A percentile compares a stretch with the other conserved stretches of the same genome.
Conservation (phyloP, 805 yeast species). For the Kockiozyma suomiensis region DNA sequence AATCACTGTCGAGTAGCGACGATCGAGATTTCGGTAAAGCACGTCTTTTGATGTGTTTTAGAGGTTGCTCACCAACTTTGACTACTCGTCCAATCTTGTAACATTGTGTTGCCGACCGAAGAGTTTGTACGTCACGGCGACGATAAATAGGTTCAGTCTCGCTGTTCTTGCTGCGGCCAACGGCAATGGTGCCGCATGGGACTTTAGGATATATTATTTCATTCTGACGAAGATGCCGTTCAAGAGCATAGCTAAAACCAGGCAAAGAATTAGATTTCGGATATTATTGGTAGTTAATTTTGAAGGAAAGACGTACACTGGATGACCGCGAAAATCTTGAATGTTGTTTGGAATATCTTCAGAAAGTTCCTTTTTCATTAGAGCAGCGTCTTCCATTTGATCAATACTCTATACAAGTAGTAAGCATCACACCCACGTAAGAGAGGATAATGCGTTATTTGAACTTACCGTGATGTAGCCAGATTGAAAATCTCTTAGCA, state of each 20-base stretch:
- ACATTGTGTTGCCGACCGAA: slow-evolving; percentile 84
- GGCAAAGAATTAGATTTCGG: not conserved
- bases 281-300: not conserved
- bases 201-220: slow-evolving; percentile 72
- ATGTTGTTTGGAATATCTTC: slow-evolving; percentile 89
- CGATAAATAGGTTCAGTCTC: slow-evolving; percentile 55
- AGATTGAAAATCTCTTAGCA: slow-evolving; percentile 45
- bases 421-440: not conserved
- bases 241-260: slow-evolving; percentile 60
- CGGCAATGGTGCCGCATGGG: slow-evolving; percentile 66
- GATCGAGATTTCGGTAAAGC: slow-evolving; percentile 35
- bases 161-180: slow-evolving; percentile 49
- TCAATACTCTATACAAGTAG: slow-evolving; percentile 41
- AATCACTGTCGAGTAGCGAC: slow-evolving; percentile 34
- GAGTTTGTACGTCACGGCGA: slow-evolving; percentile 61
- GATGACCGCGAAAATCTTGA: slow-evolving; percentile 84
- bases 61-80: slow-evolving; percentile 68
- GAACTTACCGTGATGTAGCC: slow-evolving; percentile 36
- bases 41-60: slow-evolving; percentile 50
- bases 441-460: slow-evolving; percentile 27
- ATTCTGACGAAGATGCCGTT: slow-evolving; percentile 68
- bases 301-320: slow-evolving; percentile 46
- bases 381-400: slow-evolving; percentile 61
- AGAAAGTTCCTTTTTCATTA: slow-evolving; percentile 59
- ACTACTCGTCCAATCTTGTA: slow-evolving; percentile 75